Percentiles rank a stretch among this genome's conserved stretches.
Evolutionary conservation across 2,329 filamentous ascomycete species (phyloP).

Genomic region (Fusarium denticulatum): DNA sequence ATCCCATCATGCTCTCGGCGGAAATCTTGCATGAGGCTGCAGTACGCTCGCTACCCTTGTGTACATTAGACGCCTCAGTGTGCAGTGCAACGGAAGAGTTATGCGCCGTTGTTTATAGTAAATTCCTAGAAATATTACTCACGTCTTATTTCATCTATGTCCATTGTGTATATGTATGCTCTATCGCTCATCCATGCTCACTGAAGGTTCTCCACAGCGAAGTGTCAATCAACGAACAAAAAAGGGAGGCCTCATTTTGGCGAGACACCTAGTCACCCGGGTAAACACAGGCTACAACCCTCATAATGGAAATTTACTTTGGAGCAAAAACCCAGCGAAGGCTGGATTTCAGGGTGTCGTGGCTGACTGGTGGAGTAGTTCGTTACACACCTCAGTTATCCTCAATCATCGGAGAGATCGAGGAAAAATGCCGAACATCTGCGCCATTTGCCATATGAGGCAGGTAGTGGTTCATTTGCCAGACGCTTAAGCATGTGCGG

Average conservation of each 20-base stretch:
- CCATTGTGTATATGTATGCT: no score
- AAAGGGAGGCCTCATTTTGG: neutral
- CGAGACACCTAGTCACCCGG: neutral
- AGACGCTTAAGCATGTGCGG: conserved; percentile 2
- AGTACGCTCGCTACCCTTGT: conserved; percentile 22
- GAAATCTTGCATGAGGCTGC: conserved; percentile 46
- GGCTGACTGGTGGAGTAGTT: neutral
- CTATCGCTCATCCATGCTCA: conserved; percentile 11
- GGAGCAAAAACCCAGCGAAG: neutral
- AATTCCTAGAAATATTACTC: conserved; percentile 31
- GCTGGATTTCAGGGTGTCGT: neutral
- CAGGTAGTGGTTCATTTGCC: neutral
- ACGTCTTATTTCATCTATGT: conserved; percentile 1
- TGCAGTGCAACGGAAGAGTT: conserved; percentile 29
- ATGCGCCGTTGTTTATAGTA: conserved; percentile 19
- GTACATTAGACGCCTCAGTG: conserved; percentile 26
- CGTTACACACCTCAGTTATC: neutral
- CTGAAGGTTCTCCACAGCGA: neutral
- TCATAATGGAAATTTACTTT: neutral
- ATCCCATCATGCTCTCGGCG: conserved; percentile 37
- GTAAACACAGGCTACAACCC: neutral
- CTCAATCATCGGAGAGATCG: neutral
- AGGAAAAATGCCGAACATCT: neutral
- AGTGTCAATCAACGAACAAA: neutral
- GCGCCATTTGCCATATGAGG: neutral